phyloP scores from a whole-genome alignment of 139 green algal species.

The Chlamydomonas sp. region DNA sequence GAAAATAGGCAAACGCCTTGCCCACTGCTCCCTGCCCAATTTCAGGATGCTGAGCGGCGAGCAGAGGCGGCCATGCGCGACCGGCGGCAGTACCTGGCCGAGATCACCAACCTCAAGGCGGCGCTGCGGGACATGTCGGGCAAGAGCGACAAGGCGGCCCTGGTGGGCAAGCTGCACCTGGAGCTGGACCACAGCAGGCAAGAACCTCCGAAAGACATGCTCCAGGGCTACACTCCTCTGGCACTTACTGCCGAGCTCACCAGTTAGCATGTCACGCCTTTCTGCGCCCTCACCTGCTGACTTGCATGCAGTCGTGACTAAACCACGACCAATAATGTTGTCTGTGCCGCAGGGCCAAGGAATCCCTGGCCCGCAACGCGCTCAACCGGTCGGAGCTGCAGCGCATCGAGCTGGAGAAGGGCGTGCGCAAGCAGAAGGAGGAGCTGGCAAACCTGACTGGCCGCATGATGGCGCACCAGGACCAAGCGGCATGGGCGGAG shows the following conservation, averaged over 20 bases:
- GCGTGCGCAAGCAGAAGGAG: slow-evolving; percentile 41
- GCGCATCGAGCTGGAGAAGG: slow-evolving; percentile 63
- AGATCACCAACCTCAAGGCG: slow-evolving; percentile 65
- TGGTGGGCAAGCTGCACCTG: slow-evolving; percentile 62
- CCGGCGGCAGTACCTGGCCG: slow-evolving; percentile 54
- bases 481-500: slow-evolving; percentile 64
- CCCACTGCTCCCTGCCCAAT: not conserved
- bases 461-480: slow-evolving; percentile 46
- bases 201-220: not conserved
- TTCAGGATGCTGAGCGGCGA: slow-evolving; percentile 57
- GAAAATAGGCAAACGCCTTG: too few species aligned
- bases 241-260: too few species aligned
- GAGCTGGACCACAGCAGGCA: slow-evolving; percentile 66
- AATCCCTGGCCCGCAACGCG: slow-evolving; percentile 55
- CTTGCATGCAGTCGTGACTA: too few species aligned
- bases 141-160: slow-evolving; percentile 47
- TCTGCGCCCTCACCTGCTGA: too few species aligned
- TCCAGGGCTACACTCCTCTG: too few species aligned
- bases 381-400: slow-evolving; percentile 65
- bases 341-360: slow-evolving; percentile 48
- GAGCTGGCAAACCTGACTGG: slow-evolving; percentile 43
- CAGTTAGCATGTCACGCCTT: too few species aligned
- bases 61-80: slow-evolving; percentile 34
- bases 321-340: not conserved
- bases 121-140: slow-evolving; percentile 58